Evolutionary conservation across 495 filamentous ascomycete genomes (phyloP).

Genomic region (Tetracladium setigerum): DNA sequence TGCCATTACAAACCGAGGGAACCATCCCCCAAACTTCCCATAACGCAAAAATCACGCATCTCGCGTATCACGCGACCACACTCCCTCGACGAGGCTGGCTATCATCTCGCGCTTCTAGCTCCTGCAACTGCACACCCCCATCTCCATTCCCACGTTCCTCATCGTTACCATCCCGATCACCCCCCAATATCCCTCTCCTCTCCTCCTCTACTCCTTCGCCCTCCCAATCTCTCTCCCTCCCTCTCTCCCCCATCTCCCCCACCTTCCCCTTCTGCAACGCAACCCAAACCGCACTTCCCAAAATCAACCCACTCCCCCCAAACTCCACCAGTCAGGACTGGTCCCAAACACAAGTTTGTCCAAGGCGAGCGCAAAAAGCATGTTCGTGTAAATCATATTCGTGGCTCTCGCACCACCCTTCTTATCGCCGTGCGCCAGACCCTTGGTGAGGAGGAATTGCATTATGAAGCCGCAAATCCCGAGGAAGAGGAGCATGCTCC

Average conservation of each 20-base stretch:
- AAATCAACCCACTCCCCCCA: conserved; percentile 67
- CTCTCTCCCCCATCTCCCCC: conserved; percentile 22
- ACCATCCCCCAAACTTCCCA: too few relatives aligned
- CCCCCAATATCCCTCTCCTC: conserved; percentile 10
- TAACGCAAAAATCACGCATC: too few relatives aligned
- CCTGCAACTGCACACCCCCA: not conserved
- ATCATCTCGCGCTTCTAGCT: too few relatives aligned
- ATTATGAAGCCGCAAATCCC: conserved; percentile 74
- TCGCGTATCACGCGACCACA: too few relatives aligned
- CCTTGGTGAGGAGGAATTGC: conserved; percentile 83
- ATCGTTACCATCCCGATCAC: conserved; percentile 3
- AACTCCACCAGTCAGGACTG: conserved; percentile 55
- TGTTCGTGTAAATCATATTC: conserved; percentile 86
- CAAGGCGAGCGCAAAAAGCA: conserved; percentile 82
- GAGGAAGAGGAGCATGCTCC: conserved; percentile 60
- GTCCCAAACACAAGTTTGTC: conserved; percentile 74
- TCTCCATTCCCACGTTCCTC: conserved; percentile 15
- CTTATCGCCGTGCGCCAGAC: conserved; percentile 51
- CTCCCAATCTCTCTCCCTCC: conserved; percentile 26
- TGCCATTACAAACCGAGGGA: too few relatives aligned
- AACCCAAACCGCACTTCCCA: conserved; percentile 75
- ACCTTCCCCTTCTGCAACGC: conserved; percentile 44
- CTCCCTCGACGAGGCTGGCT: too few relatives aligned
- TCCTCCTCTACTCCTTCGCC: conserved; percentile 34
- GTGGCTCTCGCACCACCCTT: conserved; percentile 65